Evolutionary conservation across 148 eudicot genomes (phyloP), one percentile per base, ranked within the genome.

Genomic region (Silene uniflora): DNA sequence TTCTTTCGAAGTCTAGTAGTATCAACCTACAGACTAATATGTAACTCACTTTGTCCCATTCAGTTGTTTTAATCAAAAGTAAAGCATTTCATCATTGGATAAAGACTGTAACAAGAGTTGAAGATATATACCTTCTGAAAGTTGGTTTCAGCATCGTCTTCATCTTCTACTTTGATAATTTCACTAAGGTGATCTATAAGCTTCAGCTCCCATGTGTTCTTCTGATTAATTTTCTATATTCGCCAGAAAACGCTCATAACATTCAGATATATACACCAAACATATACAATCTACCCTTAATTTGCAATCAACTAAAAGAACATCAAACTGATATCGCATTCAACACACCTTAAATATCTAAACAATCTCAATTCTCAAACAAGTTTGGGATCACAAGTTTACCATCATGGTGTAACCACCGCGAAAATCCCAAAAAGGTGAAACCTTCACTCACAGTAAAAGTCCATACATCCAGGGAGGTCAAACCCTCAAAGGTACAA

Each of bases 191-290:
- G 97, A 74, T 94, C 98, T 21, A 94, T 94, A 87, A 94, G 82
- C 80, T 83, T 81, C 81, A 94, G 86, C 83, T 94, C 98, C 98
- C 98, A 94, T 0, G 98, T 94, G 70, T 94, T 94, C 84, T 92
- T 94, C 81, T 94, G 98, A 75, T 90, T 94, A 64, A 94, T 94
- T 92, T 92, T 94, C 98, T 94, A 86, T 82, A 82, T 44, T 56
- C 56, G 47, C 49, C 74, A 73, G 13, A 59, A 56, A 62, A 21
- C 29, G 11, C 6, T 7, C 39, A 18, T 44, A 32, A 14, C n/a
- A n/a, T 21, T 65, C 24, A 65, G 12, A 39, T 2, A 39, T 16
- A 21, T 19, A 35, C 59, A 65, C 12, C 12, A 67, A 69, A 52
- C 11, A 69, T 5, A 69, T 11, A n/a, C n/a, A n/a, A n/a, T n/a